phyloP scores from a whole-genome alignment of 2,329 filamentous ascomycete species.

The Cordyceps cicadae region DNA sequence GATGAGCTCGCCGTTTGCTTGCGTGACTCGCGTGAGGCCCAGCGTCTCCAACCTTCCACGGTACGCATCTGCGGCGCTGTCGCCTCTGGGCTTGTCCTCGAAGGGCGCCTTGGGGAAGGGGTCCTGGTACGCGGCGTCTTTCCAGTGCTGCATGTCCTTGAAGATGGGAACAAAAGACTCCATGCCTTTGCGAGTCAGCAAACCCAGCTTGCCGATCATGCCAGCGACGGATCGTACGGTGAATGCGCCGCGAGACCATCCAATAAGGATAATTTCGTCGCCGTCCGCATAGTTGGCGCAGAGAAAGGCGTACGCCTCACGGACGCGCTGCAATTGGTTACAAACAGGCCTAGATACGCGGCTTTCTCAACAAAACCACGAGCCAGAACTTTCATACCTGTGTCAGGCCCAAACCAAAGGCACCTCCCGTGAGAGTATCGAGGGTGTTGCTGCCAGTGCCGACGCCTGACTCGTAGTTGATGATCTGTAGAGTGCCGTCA shows the following conservation, averaged over 20 bases:
- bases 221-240: slow-evolving; percentile 49
- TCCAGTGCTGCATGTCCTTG: slow-evolving; percentile 49
- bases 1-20: slow-evolving; percentile 33
- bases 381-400: slow-evolving; percentile 30
- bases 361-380: neutral
- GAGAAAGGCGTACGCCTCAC: slow-evolving; percentile 55
- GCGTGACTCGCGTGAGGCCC: slow-evolving; percentile 32
- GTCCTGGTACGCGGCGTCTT: slow-evolving; percentile 35
- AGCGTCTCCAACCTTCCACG: slow-evolving; percentile 36
- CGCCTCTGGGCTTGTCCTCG: slow-evolving; percentile 39
- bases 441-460: slow-evolving; percentile 43
- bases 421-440: slow-evolving; percentile 45
- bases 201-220: slow-evolving; percentile 42
- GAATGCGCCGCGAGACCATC: slow-evolving; percentile 52
- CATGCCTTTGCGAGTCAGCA: slow-evolving; percentile 45
- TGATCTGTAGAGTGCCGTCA: slow-evolving; percentile 48
- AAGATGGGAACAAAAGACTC: slow-evolving; percentile 48
- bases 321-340: slow-evolving; percentile 35
- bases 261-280: slow-evolving; percentile 48
- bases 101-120: slow-evolving; percentile 40
- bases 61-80: slow-evolving; percentile 33
- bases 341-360: slow-evolving; percentile 7
- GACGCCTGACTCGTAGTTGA: slow-evolving; percentile 54
- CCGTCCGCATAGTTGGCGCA: slow-evolving; percentile 53
- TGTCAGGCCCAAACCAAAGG: slow-evolving; percentile 46